Conservation (phyloP, 768 basidiomycete genomes). For the Dentipellis sp. region DNA sequence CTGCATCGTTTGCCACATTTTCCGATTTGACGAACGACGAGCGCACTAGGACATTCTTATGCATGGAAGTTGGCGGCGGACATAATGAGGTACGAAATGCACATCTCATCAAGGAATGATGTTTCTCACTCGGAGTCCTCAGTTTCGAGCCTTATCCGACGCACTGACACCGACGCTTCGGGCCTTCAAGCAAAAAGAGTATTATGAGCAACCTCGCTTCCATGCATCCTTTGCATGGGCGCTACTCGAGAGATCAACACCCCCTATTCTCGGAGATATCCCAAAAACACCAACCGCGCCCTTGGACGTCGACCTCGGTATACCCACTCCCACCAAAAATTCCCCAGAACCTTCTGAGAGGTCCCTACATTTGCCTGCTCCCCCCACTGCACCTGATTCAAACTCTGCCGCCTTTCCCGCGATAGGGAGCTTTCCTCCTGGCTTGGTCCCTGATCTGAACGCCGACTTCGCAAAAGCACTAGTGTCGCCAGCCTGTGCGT, state of each 20-base stretch:
- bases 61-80: constrained; percentile 77
- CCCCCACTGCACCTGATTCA: background rate
- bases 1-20: constrained; percentile 63
- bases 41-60: constrained; percentile 69
- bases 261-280: background rate
- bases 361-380: background rate
- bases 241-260: constrained; percentile 35
- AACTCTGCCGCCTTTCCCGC: constrained; percentile 29
- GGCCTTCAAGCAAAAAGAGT: constrained; percentile 62
- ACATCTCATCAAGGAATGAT: background rate
- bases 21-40: constrained; percentile 74
- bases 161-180: constrained; percentile 50
- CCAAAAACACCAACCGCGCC: background rate
- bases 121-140: constrained; percentile 3
- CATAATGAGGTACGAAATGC: constrained; percentile 50
- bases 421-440: constrained; percentile 42
- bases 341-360: background rate
- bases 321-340: background rate
- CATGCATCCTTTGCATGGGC: constrained; percentile 90
- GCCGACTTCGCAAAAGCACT: constrained; percentile 32
- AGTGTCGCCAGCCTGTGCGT: constrained; percentile 35
- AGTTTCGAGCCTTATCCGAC: constrained; percentile 53
- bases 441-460: constrained; percentile 42
- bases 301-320: background rate
- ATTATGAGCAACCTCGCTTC: constrained; percentile 75